A percentile compares a stretch with the other conserved stretches of the same genome.
Evolutionary conservation across 2,329 filamentous ascomycete genomes (phyloP).

Genomic region (Raffaelea ambrosiae): DNA sequence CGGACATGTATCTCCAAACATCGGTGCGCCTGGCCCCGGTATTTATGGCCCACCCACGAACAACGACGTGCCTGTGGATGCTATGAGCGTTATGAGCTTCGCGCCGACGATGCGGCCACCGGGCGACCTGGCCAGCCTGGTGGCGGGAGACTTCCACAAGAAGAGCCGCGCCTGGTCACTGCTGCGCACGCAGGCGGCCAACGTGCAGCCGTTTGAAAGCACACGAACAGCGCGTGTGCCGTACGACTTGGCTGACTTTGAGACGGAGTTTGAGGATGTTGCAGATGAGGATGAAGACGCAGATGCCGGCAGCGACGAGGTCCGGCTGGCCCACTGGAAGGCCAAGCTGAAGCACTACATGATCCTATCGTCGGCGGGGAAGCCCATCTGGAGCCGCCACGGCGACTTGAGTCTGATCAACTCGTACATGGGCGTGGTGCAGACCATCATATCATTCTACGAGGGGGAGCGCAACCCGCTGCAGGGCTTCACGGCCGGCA

Average conservation of each 20-base stretch:
- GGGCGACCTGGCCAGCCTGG: conserved; percentile 72
- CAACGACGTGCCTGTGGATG: conserved; percentile 50
- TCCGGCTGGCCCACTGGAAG: conserved; percentile 68
- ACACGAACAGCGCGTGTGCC: conserved; percentile 31
- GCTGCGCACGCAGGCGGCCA: conserved; percentile 53
- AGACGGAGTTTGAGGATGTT: conserved; percentile 69
- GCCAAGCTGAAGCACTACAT: conserved; percentile 95
- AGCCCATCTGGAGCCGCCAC: conserved; percentile 94
- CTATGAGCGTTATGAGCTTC: conserved; percentile 60
- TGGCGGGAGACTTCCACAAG: conserved; percentile 60
- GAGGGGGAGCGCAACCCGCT: conserved; percentile 71
- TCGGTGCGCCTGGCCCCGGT: not conserved
- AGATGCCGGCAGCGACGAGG: conserved; percentile 39
- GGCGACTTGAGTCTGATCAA: conserved; percentile 86
- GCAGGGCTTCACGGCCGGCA: conserved; percentile 77
- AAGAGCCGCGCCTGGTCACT: conserved; percentile 62
- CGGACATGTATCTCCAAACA: conserved; percentile 30
- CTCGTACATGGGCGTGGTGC: conserved; percentile 87
- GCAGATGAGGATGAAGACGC: conserved; percentile 38
- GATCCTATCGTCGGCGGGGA: conserved; percentile 90
- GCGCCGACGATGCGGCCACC: conserved; percentile 53
- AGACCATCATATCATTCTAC: conserved; percentile 97
- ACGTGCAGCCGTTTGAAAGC: conserved; percentile 52
- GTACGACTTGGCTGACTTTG: conserved; percentile 58
- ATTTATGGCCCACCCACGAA: conserved; percentile 12